These are phyloP conservation scores for Paspalum vaginatum DNA, from an alignment of 176 grass and related monocot species.

Conservation along the genomic window DNA sequence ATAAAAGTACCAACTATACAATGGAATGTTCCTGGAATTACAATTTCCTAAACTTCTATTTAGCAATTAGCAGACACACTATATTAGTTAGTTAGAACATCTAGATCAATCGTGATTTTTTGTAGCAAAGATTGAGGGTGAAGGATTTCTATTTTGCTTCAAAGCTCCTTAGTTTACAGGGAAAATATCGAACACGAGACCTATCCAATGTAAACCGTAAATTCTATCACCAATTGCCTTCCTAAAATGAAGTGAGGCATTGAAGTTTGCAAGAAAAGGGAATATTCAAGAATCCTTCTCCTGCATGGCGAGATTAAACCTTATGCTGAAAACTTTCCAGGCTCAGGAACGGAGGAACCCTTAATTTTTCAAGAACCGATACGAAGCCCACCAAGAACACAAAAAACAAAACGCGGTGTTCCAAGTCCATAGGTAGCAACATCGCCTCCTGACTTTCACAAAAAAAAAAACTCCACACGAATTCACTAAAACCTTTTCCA, in stretches of 20 bases:
- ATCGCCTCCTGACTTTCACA: neutral
- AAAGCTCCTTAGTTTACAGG: neutral
- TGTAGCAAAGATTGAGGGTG: neutral
- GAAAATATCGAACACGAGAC: neutral
- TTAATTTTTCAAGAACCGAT: neutral
- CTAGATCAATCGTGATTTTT: too few relatives aligned
- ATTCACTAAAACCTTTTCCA: neutral
- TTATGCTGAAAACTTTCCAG: neutral
- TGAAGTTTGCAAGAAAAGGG: neutral
- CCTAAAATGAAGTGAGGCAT: neutral
- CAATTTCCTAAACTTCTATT: neutral
- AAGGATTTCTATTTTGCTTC: neutral
- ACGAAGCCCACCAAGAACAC: neutral
- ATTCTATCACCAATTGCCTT: neutral
- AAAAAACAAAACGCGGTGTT: neutral
- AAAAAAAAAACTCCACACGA: neutral
- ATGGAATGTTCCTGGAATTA: neutral
- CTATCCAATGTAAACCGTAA: neutral
- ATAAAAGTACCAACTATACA: neutral
- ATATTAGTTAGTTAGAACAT: constrained; percentile 1
- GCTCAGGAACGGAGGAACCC: neutral
- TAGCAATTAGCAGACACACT: neutral
- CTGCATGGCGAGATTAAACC: neutral
- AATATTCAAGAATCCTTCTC: neutral
- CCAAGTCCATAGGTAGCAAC: neutral